A percentile compares a stretch with the other conserved stretches of the same genome.
Evolutionary conservation across 306 rosid genomes (phyloP).

Genomic region (Dryas alaskensis): DNA sequence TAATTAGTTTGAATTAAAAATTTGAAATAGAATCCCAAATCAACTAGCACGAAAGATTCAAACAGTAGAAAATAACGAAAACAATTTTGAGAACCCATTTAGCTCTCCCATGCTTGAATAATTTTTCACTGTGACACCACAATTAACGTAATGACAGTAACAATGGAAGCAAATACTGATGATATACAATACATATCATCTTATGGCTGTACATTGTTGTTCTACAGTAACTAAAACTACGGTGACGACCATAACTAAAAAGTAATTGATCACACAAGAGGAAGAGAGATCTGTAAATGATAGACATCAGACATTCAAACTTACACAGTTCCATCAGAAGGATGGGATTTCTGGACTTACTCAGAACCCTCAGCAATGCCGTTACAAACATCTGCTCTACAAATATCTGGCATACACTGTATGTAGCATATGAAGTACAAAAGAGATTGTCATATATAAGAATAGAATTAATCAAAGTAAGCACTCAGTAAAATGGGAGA

Average conservation of each 20-base stretch:
- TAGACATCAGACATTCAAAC: not conserved
- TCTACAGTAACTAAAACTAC: not conserved
- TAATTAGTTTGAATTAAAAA: too few relatives aligned
- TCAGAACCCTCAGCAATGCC: not conserved
- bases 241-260: not conserved
- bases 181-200: not conserved
- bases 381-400: not conserved
- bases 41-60: too few relatives aligned
- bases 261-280: not conserved
- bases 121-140: too few relatives aligned
- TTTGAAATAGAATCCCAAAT: too few relatives aligned
- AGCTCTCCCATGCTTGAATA: too few relatives aligned
- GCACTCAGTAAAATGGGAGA: not conserved
- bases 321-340: not conserved
- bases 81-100: too few relatives aligned
- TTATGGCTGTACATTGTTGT: not conserved
- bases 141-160: too few relatives aligned
- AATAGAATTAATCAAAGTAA: not conserved
- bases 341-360: not conserved
- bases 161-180: not conserved
- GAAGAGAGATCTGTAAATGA: not conserved
- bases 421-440: not conserved
- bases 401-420: not conserved
- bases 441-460: not conserved
- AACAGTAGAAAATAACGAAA: too few relatives aligned